These are phyloP conservation scores for Ilex paraguariensis DNA, from an alignment of 305 asterid species.

Conservation along the genomic window DNA sequence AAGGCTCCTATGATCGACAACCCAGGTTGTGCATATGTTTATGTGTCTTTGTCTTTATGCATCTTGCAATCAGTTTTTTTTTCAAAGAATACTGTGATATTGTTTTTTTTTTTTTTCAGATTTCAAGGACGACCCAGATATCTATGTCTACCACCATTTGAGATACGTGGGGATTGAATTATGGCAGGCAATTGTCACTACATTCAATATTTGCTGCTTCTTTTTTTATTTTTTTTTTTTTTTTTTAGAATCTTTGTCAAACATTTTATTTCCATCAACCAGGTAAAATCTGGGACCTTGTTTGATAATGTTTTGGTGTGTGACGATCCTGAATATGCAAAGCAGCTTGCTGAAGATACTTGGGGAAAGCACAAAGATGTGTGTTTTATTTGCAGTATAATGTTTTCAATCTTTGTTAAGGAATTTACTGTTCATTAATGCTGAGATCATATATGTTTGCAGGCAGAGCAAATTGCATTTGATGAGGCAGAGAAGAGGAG, in stretches of 20 bases:
- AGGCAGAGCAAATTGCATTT: conserved; percentile 88
- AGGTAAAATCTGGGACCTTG: conserved; percentile 98
- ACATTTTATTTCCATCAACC: conserved; percentile 5
- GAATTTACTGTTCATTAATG: conserved; percentile 5
- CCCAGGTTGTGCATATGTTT: conserved; percentile 44
- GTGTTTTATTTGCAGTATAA: conserved; percentile 14
- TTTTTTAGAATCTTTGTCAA: neutral
- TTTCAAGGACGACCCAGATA: conserved; percentile 88
- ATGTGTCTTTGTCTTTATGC: too few species aligned
- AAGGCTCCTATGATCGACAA: conserved; percentile 91
- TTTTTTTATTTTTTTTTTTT: neutral
- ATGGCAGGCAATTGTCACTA: conserved; percentile 67
- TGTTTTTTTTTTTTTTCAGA: conserved; percentile 32
- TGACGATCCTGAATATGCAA: conserved; percentile 88
- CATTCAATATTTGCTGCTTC: too few species aligned
- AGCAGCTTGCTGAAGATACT: conserved; percentile 77
- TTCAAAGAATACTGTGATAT: neutral
- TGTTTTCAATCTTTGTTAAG: too few species aligned
- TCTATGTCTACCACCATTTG: conserved; percentile 79
- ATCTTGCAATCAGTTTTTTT: too few species aligned
- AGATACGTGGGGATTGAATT: conserved; percentile 90
- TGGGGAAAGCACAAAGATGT: conserved; percentile 97
- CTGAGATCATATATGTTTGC: conserved; percentile 17
- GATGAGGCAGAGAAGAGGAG: conserved; percentile 83
- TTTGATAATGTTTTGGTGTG: conserved; percentile 73